A percentile compares a stretch with the other conserved stretches of the same genome.
These are phyloP conservation scores for Heracleum sosnowskyi DNA, from an alignment of 129 eudicot species.

Conservation along the genomic window DNA sequence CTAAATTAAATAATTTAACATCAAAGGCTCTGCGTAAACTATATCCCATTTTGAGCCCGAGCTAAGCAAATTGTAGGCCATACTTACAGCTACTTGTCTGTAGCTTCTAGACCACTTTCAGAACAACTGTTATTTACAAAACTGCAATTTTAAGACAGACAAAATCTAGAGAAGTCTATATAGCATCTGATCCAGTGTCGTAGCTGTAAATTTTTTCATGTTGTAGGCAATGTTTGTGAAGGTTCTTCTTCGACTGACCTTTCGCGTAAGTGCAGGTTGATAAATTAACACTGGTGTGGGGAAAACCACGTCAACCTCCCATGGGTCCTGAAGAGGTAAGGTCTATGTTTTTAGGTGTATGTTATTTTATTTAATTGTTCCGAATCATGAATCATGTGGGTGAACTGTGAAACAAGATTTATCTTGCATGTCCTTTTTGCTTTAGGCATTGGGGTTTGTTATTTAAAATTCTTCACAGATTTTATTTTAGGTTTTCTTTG, in stretches of 20 bases:
- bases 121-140: background rate
- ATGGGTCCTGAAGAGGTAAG: conserved; percentile 75
- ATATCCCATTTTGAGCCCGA: background rate
- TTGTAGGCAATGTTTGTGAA: background rate
- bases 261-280: conserved; percentile 47
- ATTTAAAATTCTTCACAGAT: background rate
- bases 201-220: background rate
- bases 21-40: background rate
- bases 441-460: background rate
- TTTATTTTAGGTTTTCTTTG: background rate
- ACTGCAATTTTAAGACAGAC: background rate
- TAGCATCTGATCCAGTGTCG: background rate
- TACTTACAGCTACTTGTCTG: background rate
- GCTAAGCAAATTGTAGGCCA: background rate
- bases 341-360: background rate
- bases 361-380: background rate
- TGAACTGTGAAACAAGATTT: background rate
- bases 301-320: conserved; percentile 91
- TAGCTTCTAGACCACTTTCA: background rate
- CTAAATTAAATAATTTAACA: background rate
- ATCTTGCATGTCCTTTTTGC: background rate
- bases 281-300: conserved; percentile 82
- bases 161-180: background rate
- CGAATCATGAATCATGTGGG: background rate
- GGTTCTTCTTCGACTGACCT: background rate